phyloP scores from a whole-genome alignment of 192 early-diverging fungal genomes.

The Podila minutissima region DNA sequence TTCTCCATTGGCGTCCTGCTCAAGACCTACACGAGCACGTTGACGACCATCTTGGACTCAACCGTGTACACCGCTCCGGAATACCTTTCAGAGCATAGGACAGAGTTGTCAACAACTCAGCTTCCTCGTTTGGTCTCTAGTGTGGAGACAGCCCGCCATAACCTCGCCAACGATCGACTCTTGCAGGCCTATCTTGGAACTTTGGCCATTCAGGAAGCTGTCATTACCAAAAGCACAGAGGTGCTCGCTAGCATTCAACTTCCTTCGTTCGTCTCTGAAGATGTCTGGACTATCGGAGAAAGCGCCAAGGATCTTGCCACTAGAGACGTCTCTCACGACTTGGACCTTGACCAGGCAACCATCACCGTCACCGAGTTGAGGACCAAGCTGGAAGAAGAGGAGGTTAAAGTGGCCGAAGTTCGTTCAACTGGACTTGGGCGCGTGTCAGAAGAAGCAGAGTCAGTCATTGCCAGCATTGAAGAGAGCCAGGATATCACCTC shows the following conservation, averaged over 20 bases:
- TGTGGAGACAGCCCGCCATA: conserved; percentile 11
- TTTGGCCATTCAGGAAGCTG: conserved; percentile 4
- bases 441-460: conserved; percentile 18
- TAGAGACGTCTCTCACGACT: conserved; percentile 19
- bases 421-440: conserved; percentile 1
- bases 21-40: conserved; percentile 12
- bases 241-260: conserved; percentile 17
- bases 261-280: conserved; percentile 33
- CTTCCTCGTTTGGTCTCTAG: conserved; percentile 11
- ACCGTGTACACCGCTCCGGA: conserved; percentile 16
- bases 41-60: conserved; percentile 26
- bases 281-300: conserved; percentile 28
- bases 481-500: conserved; percentile 24
- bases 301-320: conserved; percentile 14
- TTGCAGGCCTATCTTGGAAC: conserved; percentile 20
- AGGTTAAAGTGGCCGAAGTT: conserved; percentile 23
- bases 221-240: conserved; percentile 26
- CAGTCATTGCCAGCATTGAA: conserved; percentile 13
- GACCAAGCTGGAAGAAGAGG: conserved; percentile 26
- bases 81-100: conserved; percentile 16
- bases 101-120: not conserved
- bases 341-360: conserved; percentile 18
- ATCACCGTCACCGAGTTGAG: conserved; percentile 4
- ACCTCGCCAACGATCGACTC: conserved; percentile 33
- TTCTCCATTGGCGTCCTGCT: conserved; percentile 15